Evolutionary conservation across 2,329 filamentous ascomycete species (phyloP).

Genomic region (Juglanconis oblonga): DNA sequence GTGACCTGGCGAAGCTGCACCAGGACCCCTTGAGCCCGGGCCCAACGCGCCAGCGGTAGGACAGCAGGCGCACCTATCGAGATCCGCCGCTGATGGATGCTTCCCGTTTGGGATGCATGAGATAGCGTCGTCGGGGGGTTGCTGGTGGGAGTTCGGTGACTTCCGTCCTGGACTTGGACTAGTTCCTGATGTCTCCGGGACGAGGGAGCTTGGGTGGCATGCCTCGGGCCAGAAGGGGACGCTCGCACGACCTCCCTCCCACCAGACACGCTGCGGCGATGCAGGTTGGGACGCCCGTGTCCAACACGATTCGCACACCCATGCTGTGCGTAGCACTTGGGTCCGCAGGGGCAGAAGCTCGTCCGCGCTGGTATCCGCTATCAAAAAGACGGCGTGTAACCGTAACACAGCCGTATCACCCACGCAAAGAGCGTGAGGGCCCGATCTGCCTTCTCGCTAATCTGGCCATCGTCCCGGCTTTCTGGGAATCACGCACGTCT

Average conservation of each 20-base stretch:
- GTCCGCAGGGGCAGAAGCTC: not conserved
- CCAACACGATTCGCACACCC: not conserved
- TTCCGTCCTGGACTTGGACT: not conserved
- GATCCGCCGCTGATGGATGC: not conserved
- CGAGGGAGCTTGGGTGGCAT: not conserved
- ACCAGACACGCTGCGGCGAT: not conserved
- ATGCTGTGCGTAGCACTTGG: not conserved
- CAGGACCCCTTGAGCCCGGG: not conserved
- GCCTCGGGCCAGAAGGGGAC: not conserved
- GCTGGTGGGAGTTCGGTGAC: not conserved
- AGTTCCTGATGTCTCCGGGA: not conserved
- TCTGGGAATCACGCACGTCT: not conserved
- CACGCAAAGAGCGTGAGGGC: not conserved
- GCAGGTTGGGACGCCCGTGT: not conserved
- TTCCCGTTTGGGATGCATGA: not conserved
- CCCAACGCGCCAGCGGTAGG: not conserved
- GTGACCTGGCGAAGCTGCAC: not conserved
- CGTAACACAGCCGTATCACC: not conserved
- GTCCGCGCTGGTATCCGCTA: no score
- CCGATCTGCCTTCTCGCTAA: conserved; percentile 1
- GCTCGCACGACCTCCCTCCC: not conserved
- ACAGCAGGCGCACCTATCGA: not conserved
- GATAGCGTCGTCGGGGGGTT: not conserved
- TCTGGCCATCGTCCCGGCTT: not conserved
- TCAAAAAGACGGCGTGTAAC: no score